Base-by-base conservation (phyloP, 2,329 filamentous ascomycete species). In the Sordariomycetes sp. region DNA sequence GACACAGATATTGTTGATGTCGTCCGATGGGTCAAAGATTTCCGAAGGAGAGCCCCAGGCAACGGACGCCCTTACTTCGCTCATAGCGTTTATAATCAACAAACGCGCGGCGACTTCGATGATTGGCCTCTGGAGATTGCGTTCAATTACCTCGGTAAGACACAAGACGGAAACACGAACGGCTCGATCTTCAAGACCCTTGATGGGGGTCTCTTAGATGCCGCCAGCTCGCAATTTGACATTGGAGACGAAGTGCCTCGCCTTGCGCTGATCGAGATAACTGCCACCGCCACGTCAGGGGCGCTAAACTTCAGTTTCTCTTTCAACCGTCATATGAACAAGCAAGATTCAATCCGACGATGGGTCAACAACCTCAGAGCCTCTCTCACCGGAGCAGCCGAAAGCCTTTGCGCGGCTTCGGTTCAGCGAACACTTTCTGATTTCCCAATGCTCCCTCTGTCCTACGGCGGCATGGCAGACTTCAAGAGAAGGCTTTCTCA, bases 121-220 rank as follows among this genome's bases (percentile, higher is more conserved):
- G 20, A 62, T 67, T 26, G 61, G 60, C 20, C 35, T 8, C 14
- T 33, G 14, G 35, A 37, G 24, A n/a, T 33, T 28, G 14, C 24
- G 8, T 37, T 37, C 35, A 37, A 37, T 36, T 32, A 36, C 35
- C 14, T 36, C 16, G 25, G 41, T 24, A 21, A 40, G 33, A 35
- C 29, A 17, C 38, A 38, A 3, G 30, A 40, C 9, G 3, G 20
- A 2, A 35, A 38, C 8, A 16, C 27, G 4, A 24, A 14, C 2
- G 36, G 30, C 6, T 37, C 14, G 38, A 25, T 33, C 38, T 36
- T 33, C 31, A 36, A 32, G 8, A 35, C 50, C 10, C 42, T 42
- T 34, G 48, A 45, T 20, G 50, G 53, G 32, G 47, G 50, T 3
- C 36, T 54, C n/a, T 35, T 31, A 6, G 38, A 41, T 28, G 32